phyloP scores from a whole-genome alignment of 2,329 filamentous ascomycete species.

The Emergomyces africanus region DNA sequence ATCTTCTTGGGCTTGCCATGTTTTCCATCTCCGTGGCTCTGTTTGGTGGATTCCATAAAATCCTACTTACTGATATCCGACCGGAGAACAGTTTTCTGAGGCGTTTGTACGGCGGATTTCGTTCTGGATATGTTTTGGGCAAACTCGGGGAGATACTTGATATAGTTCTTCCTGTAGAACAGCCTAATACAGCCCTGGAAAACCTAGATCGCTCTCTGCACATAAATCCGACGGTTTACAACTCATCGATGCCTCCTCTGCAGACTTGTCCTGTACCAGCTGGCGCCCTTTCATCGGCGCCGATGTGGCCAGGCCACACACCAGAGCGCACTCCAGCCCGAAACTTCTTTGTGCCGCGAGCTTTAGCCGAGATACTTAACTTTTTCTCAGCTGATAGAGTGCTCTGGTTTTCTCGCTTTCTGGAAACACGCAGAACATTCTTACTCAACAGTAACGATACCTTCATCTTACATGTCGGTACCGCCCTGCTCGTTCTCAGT shows the following conservation, averaged over 20 bases:
- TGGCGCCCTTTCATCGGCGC: neutral
- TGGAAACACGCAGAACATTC: neutral
- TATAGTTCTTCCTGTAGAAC: neutral
- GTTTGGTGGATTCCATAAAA: slow-evolving; percentile 10
- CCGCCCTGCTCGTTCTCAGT: neutral
- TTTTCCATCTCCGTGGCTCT: slow-evolving; percentile 12
- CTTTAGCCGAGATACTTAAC: neutral
- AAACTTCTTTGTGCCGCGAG: neutral
- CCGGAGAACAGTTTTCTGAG: slow-evolving; percentile 4
- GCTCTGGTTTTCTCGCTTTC: neutral
- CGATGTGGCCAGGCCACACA: neutral
- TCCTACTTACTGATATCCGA: slow-evolving; percentile 2
- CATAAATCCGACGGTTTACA: neutral
- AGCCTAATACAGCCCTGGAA: neutral
- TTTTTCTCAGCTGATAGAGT: neutral
- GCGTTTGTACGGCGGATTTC: slow-evolving; percentile 4
- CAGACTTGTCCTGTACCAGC: neutral
- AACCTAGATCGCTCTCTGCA: neutral
- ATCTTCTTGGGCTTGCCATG: slow-evolving; percentile 9
- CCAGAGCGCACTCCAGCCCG: neutral
- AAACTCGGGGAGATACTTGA: neutral
- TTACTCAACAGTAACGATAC: neutral
- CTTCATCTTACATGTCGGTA: neutral
- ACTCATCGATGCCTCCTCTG: neutral
- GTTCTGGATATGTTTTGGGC: slow-evolving; percentile 2